phyloP scores from a whole-genome alignment of 352 stramenopile species.

The Globisporangium barbulae region DNA sequence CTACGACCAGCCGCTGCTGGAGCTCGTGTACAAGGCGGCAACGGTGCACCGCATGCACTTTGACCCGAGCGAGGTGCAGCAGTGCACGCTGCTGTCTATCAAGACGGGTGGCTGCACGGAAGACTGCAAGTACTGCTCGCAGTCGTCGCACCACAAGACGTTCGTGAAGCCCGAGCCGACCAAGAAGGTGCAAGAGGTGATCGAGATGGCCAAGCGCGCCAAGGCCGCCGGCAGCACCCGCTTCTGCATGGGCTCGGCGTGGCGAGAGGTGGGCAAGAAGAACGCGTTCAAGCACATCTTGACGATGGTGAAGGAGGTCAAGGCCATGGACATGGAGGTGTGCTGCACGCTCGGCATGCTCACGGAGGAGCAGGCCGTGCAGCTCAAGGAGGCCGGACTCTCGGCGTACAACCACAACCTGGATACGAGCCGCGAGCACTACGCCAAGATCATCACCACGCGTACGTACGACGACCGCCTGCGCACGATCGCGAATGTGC shows the following conservation, averaged over 20 bases:
- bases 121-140: conserved; percentile 96
- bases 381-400: conserved; percentile 97
- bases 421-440: conserved; percentile 97
- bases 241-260: conserved; percentile 98
- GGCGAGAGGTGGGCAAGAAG: conserved; percentile 97
- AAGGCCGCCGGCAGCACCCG: conserved; percentile 96
- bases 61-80: conserved; percentile 95
- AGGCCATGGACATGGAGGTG: conserved; percentile 91
- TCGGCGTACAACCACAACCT: conserved; percentile 99
- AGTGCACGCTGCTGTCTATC: conserved; percentile 97
- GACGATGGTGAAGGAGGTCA: conserved; percentile 94
- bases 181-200: conserved; percentile 96
- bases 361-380: conserved; percentile 92
- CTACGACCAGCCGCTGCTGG: conserved; percentile 94
- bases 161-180: conserved; percentile 97
- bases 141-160: conserved; percentile 96
- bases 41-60: conserved; percentile 98
- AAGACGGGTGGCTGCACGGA: conserved; percentile 96
- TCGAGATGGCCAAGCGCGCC: conserved; percentile 92
- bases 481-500: conserved; percentile 95
- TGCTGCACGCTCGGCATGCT: conserved; percentile 98
- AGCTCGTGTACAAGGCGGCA: conserved; percentile 96
- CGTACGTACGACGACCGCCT: conserved; percentile 96
- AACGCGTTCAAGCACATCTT: conserved; percentile 98
- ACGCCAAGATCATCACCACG: conserved; percentile 96